phyloP scores from a whole-genome alignment of 805 yeast genomes.

The Kockiozyma suomiensis region DNA sequence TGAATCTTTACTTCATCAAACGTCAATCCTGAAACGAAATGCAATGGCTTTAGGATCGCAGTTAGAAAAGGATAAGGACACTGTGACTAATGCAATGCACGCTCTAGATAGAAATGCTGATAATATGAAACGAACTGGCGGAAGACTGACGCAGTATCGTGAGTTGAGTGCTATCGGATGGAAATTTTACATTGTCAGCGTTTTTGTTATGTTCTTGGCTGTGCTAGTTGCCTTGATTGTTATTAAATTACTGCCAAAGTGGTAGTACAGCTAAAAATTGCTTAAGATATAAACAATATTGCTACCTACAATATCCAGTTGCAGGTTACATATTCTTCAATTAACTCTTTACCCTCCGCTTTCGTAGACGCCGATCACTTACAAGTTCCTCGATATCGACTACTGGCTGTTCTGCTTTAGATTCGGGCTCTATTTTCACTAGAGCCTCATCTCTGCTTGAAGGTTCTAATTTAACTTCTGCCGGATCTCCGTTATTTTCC shows the following conservation, averaged over 20 bases:
- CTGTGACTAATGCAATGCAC: conserved; percentile 42
- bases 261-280: conserved; percentile 1
- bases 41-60: conserved; percentile 50
- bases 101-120: conserved; percentile 43
- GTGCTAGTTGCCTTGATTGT: conserved; percentile 43
- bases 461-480: no score
- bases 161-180: conserved; percentile 45
- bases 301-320: background rate
- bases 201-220: conserved; percentile 42
- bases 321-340: background rate
- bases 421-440: background rate
- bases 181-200: conserved; percentile 46
- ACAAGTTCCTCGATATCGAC: conserved; percentile 22
- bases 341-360: background rate
- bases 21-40: conserved; percentile 51
- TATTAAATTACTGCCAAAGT: conserved; percentile 38
- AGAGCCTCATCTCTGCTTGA: background rate
- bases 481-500: background rate
- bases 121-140: conserved; percentile 44
- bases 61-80: conserved; percentile 43
- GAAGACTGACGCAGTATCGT: conserved; percentile 42
- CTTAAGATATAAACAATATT: background rate
- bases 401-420: no score
- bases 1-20: conserved; percentile 53
- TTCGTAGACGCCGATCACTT: conserved; percentile 1